These are phyloP conservation scores for Blastosporella zonata DNA, from an alignment of 1,284 basidiomycete genomes.

Conservation along the genomic window DNA sequence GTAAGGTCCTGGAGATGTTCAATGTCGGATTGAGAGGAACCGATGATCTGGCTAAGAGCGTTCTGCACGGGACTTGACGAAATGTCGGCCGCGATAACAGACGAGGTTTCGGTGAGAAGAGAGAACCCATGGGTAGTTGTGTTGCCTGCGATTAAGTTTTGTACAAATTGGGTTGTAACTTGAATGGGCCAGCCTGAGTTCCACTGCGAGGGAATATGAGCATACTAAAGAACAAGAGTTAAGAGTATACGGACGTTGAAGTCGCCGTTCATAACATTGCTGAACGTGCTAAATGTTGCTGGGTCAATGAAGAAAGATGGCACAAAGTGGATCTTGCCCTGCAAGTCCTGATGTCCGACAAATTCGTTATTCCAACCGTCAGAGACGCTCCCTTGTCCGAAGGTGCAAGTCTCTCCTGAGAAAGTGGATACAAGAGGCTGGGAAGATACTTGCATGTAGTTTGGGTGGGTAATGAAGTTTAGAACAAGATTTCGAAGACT, in stretches of 20 bases:
- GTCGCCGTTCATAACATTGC: slow-evolving; percentile 53
- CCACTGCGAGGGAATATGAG: slow-evolving; percentile 39
- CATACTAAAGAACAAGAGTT: not conserved
- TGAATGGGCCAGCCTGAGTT: slow-evolving; percentile 66
- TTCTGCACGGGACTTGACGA: slow-evolving; percentile 28
- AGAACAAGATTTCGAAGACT: slow-evolving; percentile 60
- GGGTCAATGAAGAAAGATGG: slow-evolving; percentile 67
- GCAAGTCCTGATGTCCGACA: slow-evolving; percentile 44
- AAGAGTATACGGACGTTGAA: slow-evolving; percentile 47
- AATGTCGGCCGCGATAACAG: slow-evolving; percentile 13
- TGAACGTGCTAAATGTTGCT: slow-evolving; percentile 44
- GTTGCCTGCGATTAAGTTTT: slow-evolving; percentile 22
- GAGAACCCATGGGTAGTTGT: slow-evolving; percentile 15
- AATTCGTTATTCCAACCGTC: slow-evolving; percentile 63
- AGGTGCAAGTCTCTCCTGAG: slow-evolving; percentile 71
- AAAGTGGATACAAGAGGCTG: slow-evolving; percentile 76
- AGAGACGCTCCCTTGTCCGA: slow-evolving; percentile 52
- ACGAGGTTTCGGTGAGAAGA: slow-evolving; percentile 9
- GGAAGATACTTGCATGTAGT: slow-evolving; percentile 55
- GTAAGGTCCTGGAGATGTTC: slow-evolving; percentile 40
- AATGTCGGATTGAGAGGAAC: slow-evolving; percentile 46
- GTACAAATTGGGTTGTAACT: slow-evolving; percentile 44
- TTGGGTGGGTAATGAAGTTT: slow-evolving; percentile 54
- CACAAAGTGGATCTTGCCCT: slow-evolving; percentile 56
- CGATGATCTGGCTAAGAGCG: slow-evolving; percentile 40